phyloP scores from a whole-genome alignment of 192 early-diverging fungal genomes.

The Podila horticola region DNA sequence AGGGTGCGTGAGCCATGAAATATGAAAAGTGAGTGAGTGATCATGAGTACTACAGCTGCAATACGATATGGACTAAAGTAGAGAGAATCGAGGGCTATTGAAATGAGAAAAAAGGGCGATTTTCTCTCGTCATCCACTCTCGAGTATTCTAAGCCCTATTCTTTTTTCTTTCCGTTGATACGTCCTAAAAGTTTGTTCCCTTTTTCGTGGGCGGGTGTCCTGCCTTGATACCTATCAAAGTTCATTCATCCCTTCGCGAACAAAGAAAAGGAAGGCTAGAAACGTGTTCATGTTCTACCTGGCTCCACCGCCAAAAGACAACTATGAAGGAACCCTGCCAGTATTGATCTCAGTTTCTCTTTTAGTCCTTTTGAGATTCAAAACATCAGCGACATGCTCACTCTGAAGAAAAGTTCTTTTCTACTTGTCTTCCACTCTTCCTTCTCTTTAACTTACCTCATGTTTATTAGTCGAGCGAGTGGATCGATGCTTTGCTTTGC shows the following conservation, averaged over 20 bases:
- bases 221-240: too few species aligned
- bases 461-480: background rate
- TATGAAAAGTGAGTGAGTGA: background rate
- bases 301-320: background rate
- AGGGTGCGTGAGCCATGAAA: background rate
- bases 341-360: background rate
- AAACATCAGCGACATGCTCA: slow-evolving; percentile 6
- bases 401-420: background rate
- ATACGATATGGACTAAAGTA: background rate
- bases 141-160: too few species aligned
- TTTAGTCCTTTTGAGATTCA: background rate
- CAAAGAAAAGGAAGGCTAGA: too few species aligned
- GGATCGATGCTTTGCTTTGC: background rate
- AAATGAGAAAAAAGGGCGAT: too few species aligned
- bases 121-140: too few species aligned
- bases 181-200: too few species aligned
- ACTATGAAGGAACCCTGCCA: background rate
- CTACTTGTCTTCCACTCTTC: too few species aligned
- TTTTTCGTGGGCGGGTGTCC: too few species aligned
- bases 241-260: too few species aligned
- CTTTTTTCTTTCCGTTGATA: too few species aligned
- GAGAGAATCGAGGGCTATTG: too few species aligned
- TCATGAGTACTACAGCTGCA: background rate
- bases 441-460: background rate
- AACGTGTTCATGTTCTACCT: too few species aligned